phyloP scores from a whole-genome alignment of 2,329 filamentous ascomycete species.

The Thelonectria blattea region DNA sequence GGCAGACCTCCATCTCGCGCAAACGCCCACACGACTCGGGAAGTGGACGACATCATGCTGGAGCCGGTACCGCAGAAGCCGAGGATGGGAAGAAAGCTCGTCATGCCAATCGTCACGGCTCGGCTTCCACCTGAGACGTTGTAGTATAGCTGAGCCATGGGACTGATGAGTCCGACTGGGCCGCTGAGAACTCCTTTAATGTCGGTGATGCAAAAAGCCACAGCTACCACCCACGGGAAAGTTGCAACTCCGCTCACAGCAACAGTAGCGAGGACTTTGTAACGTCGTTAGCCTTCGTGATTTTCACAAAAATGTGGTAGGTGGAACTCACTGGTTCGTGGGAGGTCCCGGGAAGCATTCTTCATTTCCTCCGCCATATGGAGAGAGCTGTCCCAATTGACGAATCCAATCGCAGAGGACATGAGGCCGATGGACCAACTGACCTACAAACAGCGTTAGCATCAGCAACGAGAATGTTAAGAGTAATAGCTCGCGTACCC shows the following conservation, averaged over 20 bases:
- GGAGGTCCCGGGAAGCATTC: constrained; percentile 8
- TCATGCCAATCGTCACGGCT: constrained; percentile 11
- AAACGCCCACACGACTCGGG: constrained; percentile 13
- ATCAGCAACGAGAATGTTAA: neutral
- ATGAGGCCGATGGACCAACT: constrained; percentile 15
- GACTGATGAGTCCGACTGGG: constrained; percentile 11
- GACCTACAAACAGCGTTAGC: neutral
- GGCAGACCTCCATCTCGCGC: constrained; percentile 16
- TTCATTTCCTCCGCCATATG: constrained; percentile 20
- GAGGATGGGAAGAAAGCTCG: constrained; percentile 1
- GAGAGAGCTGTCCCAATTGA: constrained; percentile 13
- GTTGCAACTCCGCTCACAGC: constrained; percentile 4
- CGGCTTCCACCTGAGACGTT: constrained; percentile 17
- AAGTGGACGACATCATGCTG: constrained; percentile 11
- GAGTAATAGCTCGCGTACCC: constrained; percentile 1
- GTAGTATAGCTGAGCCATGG: constrained; percentile 15
- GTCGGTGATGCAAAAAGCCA: constrained; percentile 15
- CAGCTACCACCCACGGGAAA: constrained; percentile 14
- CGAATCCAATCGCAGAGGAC: constrained; percentile 5
- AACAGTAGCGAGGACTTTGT: constrained; percentile 6
- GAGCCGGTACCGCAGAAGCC: constrained; percentile 16
- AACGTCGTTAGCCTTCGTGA: neutral
- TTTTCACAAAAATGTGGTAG: neutral
- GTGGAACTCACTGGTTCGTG: constrained; percentile 6
- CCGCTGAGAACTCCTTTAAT: constrained; percentile 4